These are phyloP conservation scores for Carex cristatella DNA, from an alignment of 176 grass and related monocot species.

Conservation along the genomic window DNA sequence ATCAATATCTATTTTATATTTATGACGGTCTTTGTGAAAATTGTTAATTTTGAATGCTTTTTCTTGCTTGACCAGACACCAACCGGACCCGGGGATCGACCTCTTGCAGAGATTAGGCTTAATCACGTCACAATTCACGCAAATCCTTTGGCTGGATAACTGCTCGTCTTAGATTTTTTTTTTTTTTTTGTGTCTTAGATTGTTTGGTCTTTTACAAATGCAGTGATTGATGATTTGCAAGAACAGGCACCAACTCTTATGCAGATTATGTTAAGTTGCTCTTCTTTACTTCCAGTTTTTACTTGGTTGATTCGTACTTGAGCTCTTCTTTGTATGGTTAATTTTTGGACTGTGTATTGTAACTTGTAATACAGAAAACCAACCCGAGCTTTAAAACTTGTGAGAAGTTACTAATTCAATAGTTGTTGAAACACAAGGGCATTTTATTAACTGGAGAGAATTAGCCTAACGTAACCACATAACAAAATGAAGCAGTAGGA, in stretches of 20 bases:
- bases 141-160: constrained; percentile 60
- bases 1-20: neutral
- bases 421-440: neutral
- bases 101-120: constrained; percentile 88
- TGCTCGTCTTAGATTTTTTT: neutral
- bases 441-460: neutral
- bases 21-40: neutral
- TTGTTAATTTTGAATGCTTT: neutral
- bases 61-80: constrained; percentile 38
- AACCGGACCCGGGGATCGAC: constrained; percentile 68
- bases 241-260: neutral
- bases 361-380: neutral
- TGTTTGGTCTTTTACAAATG: neutral
- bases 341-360: neutral
- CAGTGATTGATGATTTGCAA: neutral
- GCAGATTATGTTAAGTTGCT: neutral
- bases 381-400: neutral
- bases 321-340: neutral
- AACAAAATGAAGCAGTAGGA: neutral
- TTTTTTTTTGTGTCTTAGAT: neutral
- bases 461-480: neutral
- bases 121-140: constrained; percentile 93
- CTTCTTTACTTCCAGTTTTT: neutral
- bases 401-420: neutral
- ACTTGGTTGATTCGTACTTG: neutral